phyloP scores from a whole-genome alignment of 805 yeast genomes.

The Candida lessepsii region DNA sequence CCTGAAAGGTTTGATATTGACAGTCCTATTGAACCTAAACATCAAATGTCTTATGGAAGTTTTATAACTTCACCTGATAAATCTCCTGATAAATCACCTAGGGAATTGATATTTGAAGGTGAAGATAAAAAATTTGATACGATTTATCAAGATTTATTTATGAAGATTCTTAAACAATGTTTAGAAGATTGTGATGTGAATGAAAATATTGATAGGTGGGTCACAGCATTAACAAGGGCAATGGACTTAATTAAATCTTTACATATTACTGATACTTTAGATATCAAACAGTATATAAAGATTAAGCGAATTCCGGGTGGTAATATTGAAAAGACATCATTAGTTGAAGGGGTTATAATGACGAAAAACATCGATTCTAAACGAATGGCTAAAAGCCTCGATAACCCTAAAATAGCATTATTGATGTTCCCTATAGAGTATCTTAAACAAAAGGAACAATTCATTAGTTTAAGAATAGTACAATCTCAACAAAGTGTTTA shows the following conservation, averaged over 20 bases:
- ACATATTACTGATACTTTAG: slow-evolving; percentile 71
- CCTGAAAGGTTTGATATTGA: neutral
- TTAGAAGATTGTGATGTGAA: slow-evolving; percentile 59
- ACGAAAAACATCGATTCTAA: slow-evolving; percentile 80
- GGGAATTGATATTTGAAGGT: no score
- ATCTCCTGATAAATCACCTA: neutral
- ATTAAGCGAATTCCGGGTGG: slow-evolving; percentile 85
- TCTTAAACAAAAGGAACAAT: slow-evolving; percentile 69
- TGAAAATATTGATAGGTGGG: slow-evolving; percentile 56
- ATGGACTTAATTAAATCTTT: slow-evolving; percentile 57
- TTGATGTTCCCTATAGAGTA: slow-evolving; percentile 90
- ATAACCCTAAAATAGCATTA: slow-evolving; percentile 72
- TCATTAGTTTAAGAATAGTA: slow-evolving; percentile 79
- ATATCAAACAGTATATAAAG: slow-evolving; percentile 85
- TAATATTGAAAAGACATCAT: slow-evolving; percentile 52
- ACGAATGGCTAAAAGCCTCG: slow-evolving; percentile 65
- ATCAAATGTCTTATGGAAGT: slow-evolving; percentile 12
- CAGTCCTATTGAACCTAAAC: slow-evolving; percentile 5
- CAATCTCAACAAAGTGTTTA: slow-evolving; percentile 86
- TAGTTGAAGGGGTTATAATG: slow-evolving; percentile 77
- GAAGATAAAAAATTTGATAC: neutral
- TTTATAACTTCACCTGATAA: slow-evolving; percentile 3
- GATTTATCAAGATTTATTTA: slow-evolving; percentile 43
- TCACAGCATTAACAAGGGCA: slow-evolving; percentile 45
- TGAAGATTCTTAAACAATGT: slow-evolving; percentile 55